Evolutionary conservation across 768 basidiomycete species (phyloP), one percentile per base, ranked within the genome.

Genomic region (Clitopilus hobsonii): DNA sequence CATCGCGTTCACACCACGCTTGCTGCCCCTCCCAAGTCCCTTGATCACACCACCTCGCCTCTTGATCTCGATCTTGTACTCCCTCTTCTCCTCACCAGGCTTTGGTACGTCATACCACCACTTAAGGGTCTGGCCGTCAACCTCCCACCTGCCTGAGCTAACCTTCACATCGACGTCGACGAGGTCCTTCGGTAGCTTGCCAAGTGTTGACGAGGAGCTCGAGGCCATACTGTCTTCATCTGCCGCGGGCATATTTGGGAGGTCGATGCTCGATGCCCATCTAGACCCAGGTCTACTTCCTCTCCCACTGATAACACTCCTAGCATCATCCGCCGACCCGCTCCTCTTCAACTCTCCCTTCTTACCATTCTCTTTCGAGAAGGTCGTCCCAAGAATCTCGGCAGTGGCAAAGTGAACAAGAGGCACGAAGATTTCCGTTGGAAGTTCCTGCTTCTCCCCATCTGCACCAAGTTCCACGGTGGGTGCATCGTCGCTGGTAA

Each of bases 391-490:
- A 41, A 60, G 51, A 18, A 63, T 20, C 32, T 58, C 27, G 38
- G 60, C 58, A 20, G n/a, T 76, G 2, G 88, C 91, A 66, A 85
- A 99, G 67, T 99, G 97, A 18, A 96, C 86, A 49, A 93, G 76
- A 4, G 97, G 97, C 0, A 98, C 67, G 67, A 81, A 99, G 20
- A 98, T 85, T 76, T 97, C 97, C 18, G 94, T 98, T n/a, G 85
- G 79, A 1, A 82, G 70, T 25, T 66, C 67, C 16, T 74, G 66
- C 5, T 64, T 63, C 16, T 68, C 69, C 0, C 72, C 74, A 4
- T 68, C 61, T 0, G 58, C 70, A 45, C 41, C 41, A 16, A 45
- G 10, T 10, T 58, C 61, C 10, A 56, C 53, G 23, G 56, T 56
- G 0, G 70, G 70, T 22, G 71, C 68, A 64, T 94, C 91, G 25